Evolutionary conservation across 2,329 filamentous ascomycete genomes (phyloP).

Genomic region (Alternaria sp.): DNA sequence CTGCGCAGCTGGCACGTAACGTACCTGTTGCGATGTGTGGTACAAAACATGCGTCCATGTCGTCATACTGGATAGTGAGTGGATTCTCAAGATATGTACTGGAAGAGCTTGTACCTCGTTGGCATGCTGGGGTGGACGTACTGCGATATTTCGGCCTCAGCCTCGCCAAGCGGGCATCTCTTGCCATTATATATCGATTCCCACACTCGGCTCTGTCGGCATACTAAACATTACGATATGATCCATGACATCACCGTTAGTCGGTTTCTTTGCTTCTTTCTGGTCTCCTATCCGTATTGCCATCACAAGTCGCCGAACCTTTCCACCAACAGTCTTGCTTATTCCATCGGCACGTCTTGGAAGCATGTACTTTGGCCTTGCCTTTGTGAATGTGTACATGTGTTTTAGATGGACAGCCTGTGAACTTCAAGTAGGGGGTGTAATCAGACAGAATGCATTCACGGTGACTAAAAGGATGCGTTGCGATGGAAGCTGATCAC

Average conservation of each 20-base stretch:
- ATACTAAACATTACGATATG: background rate
- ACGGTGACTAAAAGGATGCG: background rate
- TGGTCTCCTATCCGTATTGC: background rate
- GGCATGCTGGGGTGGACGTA: background rate
- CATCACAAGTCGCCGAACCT: background rate
- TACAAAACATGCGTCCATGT: background rate
- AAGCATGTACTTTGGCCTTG: background rate
- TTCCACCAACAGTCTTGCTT: background rate
- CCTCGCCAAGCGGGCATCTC: background rate
- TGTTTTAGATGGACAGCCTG: background rate
- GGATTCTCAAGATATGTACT: background rate
- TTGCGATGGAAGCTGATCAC: background rate
- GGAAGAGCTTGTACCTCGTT: background rate
- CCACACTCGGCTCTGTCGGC: background rate
- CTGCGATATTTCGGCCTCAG: background rate
- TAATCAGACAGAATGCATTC: background rate
- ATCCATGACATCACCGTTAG: background rate
- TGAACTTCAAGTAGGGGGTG: background rate
- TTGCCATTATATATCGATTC: background rate
- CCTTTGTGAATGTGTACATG: background rate
- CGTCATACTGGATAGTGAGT: background rate
- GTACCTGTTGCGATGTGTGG: background rate
- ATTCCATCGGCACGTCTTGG: background rate
- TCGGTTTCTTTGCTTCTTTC: background rate
- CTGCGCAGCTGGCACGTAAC: background rate